Evolutionary conservation across 2,329 filamentous ascomycete genomes (phyloP).

Genomic region (Teratosphaeria epicoccoides): DNA sequence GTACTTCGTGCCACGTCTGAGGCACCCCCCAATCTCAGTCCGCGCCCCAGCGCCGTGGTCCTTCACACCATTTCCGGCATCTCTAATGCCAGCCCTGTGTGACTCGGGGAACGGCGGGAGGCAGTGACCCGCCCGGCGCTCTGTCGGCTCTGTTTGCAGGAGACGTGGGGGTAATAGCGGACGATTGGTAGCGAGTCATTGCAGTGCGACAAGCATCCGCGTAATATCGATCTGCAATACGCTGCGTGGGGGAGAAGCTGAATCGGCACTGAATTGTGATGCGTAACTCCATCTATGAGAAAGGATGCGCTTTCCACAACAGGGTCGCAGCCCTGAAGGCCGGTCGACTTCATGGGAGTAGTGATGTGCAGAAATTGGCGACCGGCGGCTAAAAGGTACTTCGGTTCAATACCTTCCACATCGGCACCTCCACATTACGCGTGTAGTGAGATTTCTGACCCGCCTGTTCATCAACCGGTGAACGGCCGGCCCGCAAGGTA

Average conservation of each 20-base stretch:
- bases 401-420: background rate
- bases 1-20: background rate
- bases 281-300: too few relatives aligned
- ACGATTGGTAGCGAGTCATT: background rate
- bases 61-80: background rate
- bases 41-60: background rate
- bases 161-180: background rate
- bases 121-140: background rate
- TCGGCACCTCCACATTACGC: background rate
- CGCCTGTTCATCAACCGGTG: background rate
- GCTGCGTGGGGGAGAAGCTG: too few relatives aligned
- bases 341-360: too few relatives aligned
- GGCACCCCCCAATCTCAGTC: background rate
- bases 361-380: too few relatives aligned
- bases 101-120: background rate
- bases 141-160: background rate
- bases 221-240: too few relatives aligned
- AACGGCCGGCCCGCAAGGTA: background rate
- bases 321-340: too few relatives aligned
- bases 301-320: too few relatives aligned
- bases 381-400: too few relatives aligned
- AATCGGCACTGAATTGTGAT: too few relatives aligned
- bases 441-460: background rate
- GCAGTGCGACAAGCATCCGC: background rate
- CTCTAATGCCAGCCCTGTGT: background rate